A percentile compares a stretch with the other conserved stretches of the same genome.
phyloP scores from a whole-genome alignment of 805 yeast species.

The Vanderwaltozyma yarrowii region DNA sequence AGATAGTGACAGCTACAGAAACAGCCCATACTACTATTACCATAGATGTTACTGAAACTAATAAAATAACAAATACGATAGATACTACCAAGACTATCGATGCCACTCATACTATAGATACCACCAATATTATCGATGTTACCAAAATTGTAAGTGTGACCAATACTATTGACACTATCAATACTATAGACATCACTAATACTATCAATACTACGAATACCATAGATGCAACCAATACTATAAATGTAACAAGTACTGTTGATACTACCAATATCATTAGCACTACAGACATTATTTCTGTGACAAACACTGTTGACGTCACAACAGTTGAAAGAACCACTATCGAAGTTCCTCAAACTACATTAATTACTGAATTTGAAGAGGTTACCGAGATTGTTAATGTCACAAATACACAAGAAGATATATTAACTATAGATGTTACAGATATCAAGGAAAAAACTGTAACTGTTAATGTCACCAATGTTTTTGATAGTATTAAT shows the following conservation, averaged over 20 bases:
- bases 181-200: not conserved
- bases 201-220: not conserved
- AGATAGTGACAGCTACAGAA: no score
- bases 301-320: no score
- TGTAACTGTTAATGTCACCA: not conserved
- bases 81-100: not conserved
- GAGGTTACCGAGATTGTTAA: not conserved
- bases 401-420: no score
- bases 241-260: not conserved
- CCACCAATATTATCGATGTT: not conserved
- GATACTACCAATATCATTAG: not conserved
- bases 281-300: not conserved
- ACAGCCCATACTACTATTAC: not conserved
- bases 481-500: not conserved
- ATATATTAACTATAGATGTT: not conserved
- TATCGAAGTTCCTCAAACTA: no score
- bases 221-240: no score
- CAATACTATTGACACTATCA: not conserved
- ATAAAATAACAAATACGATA: not conserved
- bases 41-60: not conserved
- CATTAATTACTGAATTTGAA: not conserved
- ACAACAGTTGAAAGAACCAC: no score
- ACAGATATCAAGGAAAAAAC: not conserved
- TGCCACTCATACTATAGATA: not conserved
- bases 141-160: not conserved